Percentiles rank a stretch among this genome's conserved stretches.
These are phyloP conservation scores for Botryotinia globosa DNA, from an alignment of 2,329 filamentous ascomycete species.

Conservation along the genomic window DNA sequence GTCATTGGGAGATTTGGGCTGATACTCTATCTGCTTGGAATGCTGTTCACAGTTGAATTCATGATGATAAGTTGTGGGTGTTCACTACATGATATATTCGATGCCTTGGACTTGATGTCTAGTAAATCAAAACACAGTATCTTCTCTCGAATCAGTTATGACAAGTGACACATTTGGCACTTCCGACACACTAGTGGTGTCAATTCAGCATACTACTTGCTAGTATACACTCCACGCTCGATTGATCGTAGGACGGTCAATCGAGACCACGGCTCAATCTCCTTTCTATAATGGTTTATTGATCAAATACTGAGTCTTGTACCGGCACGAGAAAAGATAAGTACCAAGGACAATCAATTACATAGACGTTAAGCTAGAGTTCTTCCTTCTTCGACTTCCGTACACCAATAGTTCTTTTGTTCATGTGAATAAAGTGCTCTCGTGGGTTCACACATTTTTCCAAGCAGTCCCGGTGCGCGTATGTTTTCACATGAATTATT, in stretches of 20 bases:
- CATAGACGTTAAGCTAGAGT: not conserved
- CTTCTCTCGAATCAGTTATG: not conserved
- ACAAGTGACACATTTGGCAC: not conserved
- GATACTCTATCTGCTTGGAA: conserved; percentile 45
- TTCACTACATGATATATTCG: not conserved
- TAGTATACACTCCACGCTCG: not conserved
- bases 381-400: not conserved
- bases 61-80: not conserved
- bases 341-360: not conserved
- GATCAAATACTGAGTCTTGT: not conserved
- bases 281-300: not conserved
- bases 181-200: not conserved
- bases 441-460: not conserved
- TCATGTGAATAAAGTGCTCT: not conserved
- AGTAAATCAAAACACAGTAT: not conserved
- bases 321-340: not conserved
- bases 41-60: conserved; percentile 32
- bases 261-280: no score
- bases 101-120: no score
- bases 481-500: not conserved
- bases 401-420: not conserved
- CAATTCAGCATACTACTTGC: not conserved
- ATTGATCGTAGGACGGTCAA: not conserved
- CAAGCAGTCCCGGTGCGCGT: not conserved
- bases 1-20: conserved; percentile 46